phyloP scores from a whole-genome alignment of 2,329 filamentous ascomycete species.

The Penicillium sp. region DNA sequence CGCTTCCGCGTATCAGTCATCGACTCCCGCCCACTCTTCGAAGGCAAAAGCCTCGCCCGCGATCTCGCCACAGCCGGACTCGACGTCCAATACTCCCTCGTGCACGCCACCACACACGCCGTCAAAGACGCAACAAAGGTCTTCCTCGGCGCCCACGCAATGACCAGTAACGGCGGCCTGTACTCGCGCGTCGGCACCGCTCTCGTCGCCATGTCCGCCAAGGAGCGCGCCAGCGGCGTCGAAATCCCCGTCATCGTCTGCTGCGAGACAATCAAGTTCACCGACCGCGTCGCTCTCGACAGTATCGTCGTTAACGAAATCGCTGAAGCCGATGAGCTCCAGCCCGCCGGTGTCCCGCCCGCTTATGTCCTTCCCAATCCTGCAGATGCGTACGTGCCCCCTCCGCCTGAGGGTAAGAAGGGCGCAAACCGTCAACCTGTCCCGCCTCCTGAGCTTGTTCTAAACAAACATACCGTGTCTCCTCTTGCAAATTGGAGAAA shows the following conservation, averaged over 20 bases:
- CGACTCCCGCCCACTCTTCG: slow-evolving; percentile 68
- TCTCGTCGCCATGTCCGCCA: slow-evolving; percentile 77
- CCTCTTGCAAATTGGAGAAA: slow-evolving; percentile 55
- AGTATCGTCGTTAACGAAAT: slow-evolving; percentile 94
- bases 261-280: slow-evolving; percentile 94
- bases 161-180: slow-evolving; percentile 91
- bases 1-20: slow-evolving; percentile 80
- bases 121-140: slow-evolving; percentile 69
- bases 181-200: slow-evolving; percentile 86
- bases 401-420: slow-evolving; percentile 30
- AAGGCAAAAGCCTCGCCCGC: slow-evolving; percentile 68
- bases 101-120: slow-evolving; percentile 71
- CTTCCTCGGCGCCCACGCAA: slow-evolving; percentile 83
- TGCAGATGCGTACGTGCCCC: slow-evolving; percentile 17
- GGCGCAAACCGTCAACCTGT: slow-evolving; percentile 28
- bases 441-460: slow-evolving; percentile 22
- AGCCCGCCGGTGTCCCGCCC: slow-evolving; percentile 25
- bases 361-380: slow-evolving; percentile 33
- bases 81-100: slow-evolving; percentile 74
- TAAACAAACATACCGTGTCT: slow-evolving; percentile 26
- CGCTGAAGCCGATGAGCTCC: slow-evolving; percentile 66
- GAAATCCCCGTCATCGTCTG: slow-evolving; percentile 81
- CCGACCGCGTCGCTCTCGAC: slow-evolving; percentile 82
- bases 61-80: slow-evolving; percentile 66
- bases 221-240: slow-evolving; percentile 53